Evolutionary conservation across 73 alveolate species (phyloP).

Genomic region (Tetrahymena thermophila): DNA sequence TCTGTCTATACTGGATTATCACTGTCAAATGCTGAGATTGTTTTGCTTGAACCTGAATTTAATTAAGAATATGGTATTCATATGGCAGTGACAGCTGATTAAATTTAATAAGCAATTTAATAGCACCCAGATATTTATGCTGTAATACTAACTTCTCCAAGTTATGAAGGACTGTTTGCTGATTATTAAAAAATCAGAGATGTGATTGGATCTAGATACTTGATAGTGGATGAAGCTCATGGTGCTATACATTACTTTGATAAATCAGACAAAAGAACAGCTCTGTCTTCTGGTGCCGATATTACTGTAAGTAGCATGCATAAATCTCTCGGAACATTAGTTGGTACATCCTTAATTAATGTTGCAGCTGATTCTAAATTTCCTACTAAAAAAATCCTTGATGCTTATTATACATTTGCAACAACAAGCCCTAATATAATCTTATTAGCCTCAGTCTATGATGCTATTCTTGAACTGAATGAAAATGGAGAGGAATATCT

Average conservation of each 20-base stretch:
- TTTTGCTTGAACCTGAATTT: slow-evolving; percentile 15
- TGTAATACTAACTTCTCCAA: slow-evolving; percentile 22
- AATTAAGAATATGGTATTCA: slow-evolving; percentile 15
- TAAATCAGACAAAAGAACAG: not conserved
- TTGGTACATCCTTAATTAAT: slow-evolving; percentile 18
- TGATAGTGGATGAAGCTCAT: slow-evolving; percentile 40
- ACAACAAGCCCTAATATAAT: slow-evolving; percentile 3
- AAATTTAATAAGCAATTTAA: not conserved
- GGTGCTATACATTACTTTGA: slow-evolving; percentile 31
- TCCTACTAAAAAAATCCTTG: not conserved
- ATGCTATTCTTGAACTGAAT: not conserved
- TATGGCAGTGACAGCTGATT: slow-evolving; percentile 12
- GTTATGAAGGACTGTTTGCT: slow-evolving; percentile 16
- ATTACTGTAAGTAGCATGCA: slow-evolving; percentile 6
- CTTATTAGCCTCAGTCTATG: slow-evolving; percentile 14
- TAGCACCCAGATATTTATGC: slow-evolving; percentile 24
- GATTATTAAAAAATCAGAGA: slow-evolving; percentile 5
- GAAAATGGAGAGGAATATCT: not conserved
- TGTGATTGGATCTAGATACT: not conserved
- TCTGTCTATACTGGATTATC: slow-evolving; percentile 23
- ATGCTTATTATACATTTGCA: not conserved
- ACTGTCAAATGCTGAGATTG: slow-evolving; percentile 5
- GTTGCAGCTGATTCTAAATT: slow-evolving; percentile 7
- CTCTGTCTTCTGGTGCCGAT: slow-evolving; percentile 32
- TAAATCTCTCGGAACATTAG: slow-evolving; percentile 9